phyloP scores from a whole-genome alignment of 441 rosid genomes.

The Melastoma candidum region DNA sequence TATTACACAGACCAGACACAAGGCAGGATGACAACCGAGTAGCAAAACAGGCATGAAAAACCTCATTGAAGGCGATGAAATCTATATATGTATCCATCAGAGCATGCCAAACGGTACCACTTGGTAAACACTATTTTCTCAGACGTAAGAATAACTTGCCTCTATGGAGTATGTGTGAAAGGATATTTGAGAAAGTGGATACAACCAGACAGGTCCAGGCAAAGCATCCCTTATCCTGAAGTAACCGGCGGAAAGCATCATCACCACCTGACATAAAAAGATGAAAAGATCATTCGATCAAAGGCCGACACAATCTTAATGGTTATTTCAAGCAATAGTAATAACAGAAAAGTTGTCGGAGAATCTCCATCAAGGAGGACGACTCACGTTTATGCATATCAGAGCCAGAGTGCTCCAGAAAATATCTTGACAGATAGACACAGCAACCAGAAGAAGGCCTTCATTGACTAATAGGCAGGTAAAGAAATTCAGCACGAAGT shows the following conservation, averaged over 20 bases:
- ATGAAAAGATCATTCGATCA: too few relatives aligned
- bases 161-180: slow-evolving; percentile 89
- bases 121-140: not conserved
- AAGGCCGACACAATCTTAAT: too few relatives aligned
- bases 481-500: slow-evolving; percentile 95
- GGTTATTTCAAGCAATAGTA: too few relatives aligned
- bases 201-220: slow-evolving; percentile 81
- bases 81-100: not conserved
- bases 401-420: slow-evolving; percentile 72
- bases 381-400: slow-evolving; percentile 62
- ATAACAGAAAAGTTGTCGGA: too few relatives aligned
- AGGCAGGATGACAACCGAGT: too few relatives aligned
- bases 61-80: too few relatives aligned
- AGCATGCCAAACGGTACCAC: not conserved
- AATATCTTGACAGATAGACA: slow-evolving; percentile 65
- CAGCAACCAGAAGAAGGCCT: slow-evolving; percentile 65
- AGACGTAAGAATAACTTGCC: slow-evolving; percentile 30
- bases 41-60: too few relatives aligned
- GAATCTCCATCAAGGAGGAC: too few relatives aligned
- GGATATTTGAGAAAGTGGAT: slow-evolving; percentile 77
- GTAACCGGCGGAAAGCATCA: slow-evolving; percentile 98
- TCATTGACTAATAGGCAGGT: slow-evolving; percentile 84
- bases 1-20: too few relatives aligned
- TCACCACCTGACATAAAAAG: slow-evolving; percentile 52
- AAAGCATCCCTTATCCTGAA: slow-evolving; percentile 74